These are phyloP conservation scores for Pulveroboletus sp. DNA, from an alignment of 768 basidiomycete species.

Conservation along the genomic window DNA sequence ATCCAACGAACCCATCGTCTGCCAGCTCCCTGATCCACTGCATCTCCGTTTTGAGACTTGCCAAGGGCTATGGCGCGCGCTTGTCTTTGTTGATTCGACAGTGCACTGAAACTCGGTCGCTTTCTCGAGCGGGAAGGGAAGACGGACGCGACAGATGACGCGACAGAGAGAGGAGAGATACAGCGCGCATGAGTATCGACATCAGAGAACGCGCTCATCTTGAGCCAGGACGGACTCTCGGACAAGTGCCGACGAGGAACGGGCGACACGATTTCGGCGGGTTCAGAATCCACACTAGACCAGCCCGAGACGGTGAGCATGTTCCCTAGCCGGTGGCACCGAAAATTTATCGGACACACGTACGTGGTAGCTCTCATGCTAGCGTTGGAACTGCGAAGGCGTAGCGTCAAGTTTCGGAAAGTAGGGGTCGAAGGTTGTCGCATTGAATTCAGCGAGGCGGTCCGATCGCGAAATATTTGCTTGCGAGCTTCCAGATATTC, in stretches of 20 bases:
- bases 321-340: no score
- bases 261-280: constrained; percentile 53
- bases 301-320: not conserved
- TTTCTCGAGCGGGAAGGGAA: constrained; percentile 19
- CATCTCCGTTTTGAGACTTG: constrained; percentile 12
- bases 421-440: constrained; percentile 2
- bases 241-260: constrained; percentile 61
- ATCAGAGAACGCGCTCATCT: constrained; percentile 38
- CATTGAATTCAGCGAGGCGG: constrained; percentile 14
- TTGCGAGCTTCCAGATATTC: constrained; percentile 4
- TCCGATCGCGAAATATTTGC: constrained; percentile 4
- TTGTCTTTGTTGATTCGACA: constrained; percentile 34
- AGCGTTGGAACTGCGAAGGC: constrained; percentile 12
- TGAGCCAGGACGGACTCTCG: constrained; percentile 60
- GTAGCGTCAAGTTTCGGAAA: constrained; percentile 9
- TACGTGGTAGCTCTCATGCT: constrained; percentile 16
- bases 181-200: constrained; percentile 38
- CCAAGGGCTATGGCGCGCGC: constrained; percentile 11
- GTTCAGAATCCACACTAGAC: constrained; percentile 25
- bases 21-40: constrained; percentile 40
- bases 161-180: constrained; percentile 39
- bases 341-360: not conserved
- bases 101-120: constrained; percentile 39
- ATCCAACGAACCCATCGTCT: constrained; percentile 75
- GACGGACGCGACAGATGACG: constrained; percentile 26